Evolutionary conservation across 345 rosid genomes (phyloP).

Genomic region (Acer campestre): DNA sequence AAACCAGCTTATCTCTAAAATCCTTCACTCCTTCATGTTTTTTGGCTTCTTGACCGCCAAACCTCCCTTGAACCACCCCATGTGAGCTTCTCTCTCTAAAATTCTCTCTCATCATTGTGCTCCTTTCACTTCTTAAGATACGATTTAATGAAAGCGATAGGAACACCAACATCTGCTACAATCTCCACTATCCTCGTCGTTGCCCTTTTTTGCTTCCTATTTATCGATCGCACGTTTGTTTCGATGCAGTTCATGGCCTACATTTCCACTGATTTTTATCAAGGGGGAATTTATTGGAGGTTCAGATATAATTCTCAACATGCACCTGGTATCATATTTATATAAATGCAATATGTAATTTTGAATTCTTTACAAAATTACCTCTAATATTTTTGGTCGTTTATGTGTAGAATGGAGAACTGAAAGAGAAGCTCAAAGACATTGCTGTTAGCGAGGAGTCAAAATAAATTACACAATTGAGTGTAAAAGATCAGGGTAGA

Average conservation of each 20-base stretch:
- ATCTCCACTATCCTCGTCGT: too few species aligned
- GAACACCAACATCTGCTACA: too few species aligned
- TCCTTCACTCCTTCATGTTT: too few species aligned
- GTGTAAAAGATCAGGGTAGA: not conserved
- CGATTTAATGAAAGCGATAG: too few species aligned
- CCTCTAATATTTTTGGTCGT: not conserved
- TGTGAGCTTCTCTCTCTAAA: too few species aligned
- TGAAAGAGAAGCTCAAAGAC: slow-evolving; percentile 77
- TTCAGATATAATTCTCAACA: slow-evolving; percentile 82
- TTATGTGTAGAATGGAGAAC: slow-evolving; percentile 70
- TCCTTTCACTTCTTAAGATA: too few species aligned
- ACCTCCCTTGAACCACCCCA: too few species aligned
- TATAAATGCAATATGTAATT: not conserved
- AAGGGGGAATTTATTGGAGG: slow-evolving; percentile 97
- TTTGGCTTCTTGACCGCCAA: too few species aligned
- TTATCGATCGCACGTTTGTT: not conserved
- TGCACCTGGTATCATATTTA: slow-evolving; percentile 73
- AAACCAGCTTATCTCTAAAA: too few species aligned
- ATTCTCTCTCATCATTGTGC: too few species aligned
- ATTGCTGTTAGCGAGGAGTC: slow-evolving; percentile 35
- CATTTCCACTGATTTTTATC: slow-evolving; percentile 92
- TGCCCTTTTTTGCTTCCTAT: too few species aligned
- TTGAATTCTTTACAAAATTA: not conserved
- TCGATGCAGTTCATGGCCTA: slow-evolving; percentile 85
- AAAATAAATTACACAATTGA: slow-evolving; percentile 17